Conservation (phyloP, 805 yeast species). For the Jamesozyma gamospora region DNA sequence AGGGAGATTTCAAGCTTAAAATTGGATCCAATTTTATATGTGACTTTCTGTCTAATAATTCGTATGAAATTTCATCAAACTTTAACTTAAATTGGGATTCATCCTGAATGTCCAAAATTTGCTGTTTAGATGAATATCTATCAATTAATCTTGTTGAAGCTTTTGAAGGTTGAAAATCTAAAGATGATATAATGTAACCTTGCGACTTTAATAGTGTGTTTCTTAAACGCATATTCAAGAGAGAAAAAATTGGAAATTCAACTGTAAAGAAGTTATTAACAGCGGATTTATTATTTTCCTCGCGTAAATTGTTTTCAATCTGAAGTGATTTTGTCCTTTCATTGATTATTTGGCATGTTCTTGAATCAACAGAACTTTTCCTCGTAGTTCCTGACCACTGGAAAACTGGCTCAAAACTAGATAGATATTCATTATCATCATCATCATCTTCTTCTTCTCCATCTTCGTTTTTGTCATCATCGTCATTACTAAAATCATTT, state of each 20-base stretch:
- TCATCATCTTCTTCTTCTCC: not conserved
- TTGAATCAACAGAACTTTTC: too few relatives aligned
- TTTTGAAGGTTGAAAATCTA: constrained; percentile 27
- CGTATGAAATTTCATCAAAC: constrained; percentile 14
- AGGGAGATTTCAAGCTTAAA: constrained; percentile 14
- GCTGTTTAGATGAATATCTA: constrained; percentile 1
- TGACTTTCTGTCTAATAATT: constrained; percentile 13
- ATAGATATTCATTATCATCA: constrained; percentile 12
- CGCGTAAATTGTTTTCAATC: not conserved
- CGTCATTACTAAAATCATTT: not conserved
- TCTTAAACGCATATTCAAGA: constrained; percentile 26
- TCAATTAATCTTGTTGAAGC: constrained; percentile 15
- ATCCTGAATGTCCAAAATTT: not conserved
- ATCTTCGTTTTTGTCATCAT: not conserved
- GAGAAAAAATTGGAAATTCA: constrained; percentile 25
- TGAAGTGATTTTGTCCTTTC: not conserved
- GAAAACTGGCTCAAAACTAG: constrained; percentile 22
- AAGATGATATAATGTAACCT: constrained; percentile 21
- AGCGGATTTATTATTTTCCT: not conserved
- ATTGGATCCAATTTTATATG: constrained; percentile 18
- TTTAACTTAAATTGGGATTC: constrained; percentile 2
- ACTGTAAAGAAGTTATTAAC: constrained; percentile 1
- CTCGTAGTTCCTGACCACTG: too few relatives aligned
- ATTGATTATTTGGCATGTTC: not conserved
- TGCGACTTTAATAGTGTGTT: constrained; percentile 16